These are phyloP conservation scores for Lolium rigidum DNA, from an alignment of 176 grass and related monocot genomes.

Conservation along the genomic window DNA sequence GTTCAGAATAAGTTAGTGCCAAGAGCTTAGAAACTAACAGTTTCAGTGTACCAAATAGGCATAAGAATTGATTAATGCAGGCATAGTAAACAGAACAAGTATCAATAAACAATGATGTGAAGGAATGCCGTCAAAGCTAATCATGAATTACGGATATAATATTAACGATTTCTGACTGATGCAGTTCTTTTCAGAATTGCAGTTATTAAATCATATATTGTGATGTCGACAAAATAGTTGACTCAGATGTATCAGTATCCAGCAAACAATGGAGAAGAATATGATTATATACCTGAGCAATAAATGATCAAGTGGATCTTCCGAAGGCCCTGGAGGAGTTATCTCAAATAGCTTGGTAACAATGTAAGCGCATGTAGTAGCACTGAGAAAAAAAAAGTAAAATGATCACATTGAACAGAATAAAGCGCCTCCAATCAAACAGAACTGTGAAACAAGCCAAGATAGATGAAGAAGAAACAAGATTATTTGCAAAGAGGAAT, in stretches of 20 bases:
- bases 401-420: conserved; percentile 21
- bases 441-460: conserved; percentile 20
- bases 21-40: neutral
- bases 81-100: conserved; percentile 11
- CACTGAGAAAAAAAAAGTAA: conserved; percentile 53
- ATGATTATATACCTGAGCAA: conserved; percentile 71
- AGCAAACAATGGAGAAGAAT: neutral
- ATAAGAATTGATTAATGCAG: neutral
- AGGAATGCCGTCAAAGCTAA: neutral
- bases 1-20: neutral
- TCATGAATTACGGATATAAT: neutral
- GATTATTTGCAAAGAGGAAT: conserved; percentile 31
- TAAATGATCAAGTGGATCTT: conserved; percentile 78
- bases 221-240: neutral
- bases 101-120: neutral
- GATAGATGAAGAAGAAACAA: neutral
- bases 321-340: conserved; percentile 50
- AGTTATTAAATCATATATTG: neutral
- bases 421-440: conserved; percentile 7
- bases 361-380: conserved; percentile 85
- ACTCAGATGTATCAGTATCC: neutral
- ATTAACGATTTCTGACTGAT: neutral
- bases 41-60: neutral
- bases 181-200: neutral
- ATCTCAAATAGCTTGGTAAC: conserved; percentile 78